These are phyloP conservation scores for Mortierella claussenii DNA, from an alignment of 192 early-diverging fungal species.

Conservation along the genomic window DNA sequence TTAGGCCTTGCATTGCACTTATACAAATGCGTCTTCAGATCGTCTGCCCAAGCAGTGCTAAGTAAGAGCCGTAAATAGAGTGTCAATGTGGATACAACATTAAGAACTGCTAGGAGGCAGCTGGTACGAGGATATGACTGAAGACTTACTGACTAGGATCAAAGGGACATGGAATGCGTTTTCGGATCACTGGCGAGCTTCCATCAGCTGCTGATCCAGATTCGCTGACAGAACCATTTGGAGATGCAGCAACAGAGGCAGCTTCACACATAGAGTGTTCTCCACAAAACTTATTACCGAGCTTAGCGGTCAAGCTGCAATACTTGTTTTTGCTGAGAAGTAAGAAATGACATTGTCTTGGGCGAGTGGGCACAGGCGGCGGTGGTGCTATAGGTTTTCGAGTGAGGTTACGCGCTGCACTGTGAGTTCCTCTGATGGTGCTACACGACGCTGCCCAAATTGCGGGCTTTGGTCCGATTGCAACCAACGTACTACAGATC, in stretches of 20 bases:
- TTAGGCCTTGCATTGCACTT: slow-evolving; percentile 74
- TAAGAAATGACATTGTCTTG: slow-evolving; percentile 62
- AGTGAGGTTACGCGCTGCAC: no score
- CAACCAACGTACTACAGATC: no score
- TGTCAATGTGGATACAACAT: no score
- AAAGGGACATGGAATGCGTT: slow-evolving; percentile 79
- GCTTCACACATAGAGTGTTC: slow-evolving; percentile 67
- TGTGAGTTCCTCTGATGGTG: no score
- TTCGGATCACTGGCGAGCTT: neutral
- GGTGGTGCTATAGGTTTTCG: slow-evolving; percentile 31
- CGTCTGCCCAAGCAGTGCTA: slow-evolving; percentile 63
- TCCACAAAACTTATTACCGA: slow-evolving; percentile 70
- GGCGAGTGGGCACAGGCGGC: slow-evolving; percentile 40
- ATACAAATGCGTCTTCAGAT: slow-evolving; percentile 69
- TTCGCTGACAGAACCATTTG: neutral
- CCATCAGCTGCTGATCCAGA: slow-evolving; percentile 10
- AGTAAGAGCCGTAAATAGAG: neutral
- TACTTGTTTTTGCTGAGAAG: slow-evolving; percentile 70
- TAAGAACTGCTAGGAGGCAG: no score
- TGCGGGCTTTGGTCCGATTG: no score
- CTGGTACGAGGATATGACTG: neutral
- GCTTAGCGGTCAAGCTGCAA: slow-evolving; percentile 69
- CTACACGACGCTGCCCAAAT: no score
- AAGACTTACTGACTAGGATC: slow-evolving; percentile 74
- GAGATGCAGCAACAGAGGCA: neutral